Percentiles rank a stretch among this genome's conserved stretches.
Evolutionary conservation across 345 rosid species (phyloP).

Genomic region (Eucalyptus pauciflora): DNA sequence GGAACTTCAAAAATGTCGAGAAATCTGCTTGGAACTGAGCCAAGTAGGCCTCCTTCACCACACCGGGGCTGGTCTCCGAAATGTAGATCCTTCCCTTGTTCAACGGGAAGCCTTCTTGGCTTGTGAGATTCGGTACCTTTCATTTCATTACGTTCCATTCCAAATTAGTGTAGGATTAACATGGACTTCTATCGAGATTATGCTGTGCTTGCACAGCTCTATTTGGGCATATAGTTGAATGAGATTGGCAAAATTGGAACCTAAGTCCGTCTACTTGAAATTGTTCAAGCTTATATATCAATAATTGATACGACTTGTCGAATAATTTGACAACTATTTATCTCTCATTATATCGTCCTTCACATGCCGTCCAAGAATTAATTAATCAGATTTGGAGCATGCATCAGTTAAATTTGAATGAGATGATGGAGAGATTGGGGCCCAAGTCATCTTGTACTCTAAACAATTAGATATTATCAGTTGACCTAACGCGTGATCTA

Average conservation of each 20-base stretch:
- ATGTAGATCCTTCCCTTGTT: constrained; percentile 11
- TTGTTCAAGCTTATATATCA: not conserved
- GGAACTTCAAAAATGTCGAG: not conserved
- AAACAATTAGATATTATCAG: not conserved
- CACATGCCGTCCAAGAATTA: not conserved
- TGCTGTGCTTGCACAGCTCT: not conserved
- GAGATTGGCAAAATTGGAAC: not conserved
- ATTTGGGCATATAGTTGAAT: not conserved
- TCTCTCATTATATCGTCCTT: not conserved
- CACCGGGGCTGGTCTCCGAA: not conserved
- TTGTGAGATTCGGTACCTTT: not conserved
- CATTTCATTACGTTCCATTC: not conserved
- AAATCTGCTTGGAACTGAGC: constrained; percentile 7
- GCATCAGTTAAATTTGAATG: not conserved
- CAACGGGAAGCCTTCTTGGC: not conserved
- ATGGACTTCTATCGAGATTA: not conserved
- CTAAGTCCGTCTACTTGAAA: not conserved
- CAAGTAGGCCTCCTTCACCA: constrained; percentile 1
- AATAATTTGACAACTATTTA: not conserved
- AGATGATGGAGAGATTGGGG: not conserved
- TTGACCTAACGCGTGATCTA: not conserved
- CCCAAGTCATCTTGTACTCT: not conserved
- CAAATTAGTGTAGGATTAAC: not conserved
- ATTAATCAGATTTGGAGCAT: not conserved
- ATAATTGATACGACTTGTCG: rapidly evolving